Base-by-base conservation (phyloP, 2,329 filamentous ascomycete species). In the Aureobasidium lini region DNA sequence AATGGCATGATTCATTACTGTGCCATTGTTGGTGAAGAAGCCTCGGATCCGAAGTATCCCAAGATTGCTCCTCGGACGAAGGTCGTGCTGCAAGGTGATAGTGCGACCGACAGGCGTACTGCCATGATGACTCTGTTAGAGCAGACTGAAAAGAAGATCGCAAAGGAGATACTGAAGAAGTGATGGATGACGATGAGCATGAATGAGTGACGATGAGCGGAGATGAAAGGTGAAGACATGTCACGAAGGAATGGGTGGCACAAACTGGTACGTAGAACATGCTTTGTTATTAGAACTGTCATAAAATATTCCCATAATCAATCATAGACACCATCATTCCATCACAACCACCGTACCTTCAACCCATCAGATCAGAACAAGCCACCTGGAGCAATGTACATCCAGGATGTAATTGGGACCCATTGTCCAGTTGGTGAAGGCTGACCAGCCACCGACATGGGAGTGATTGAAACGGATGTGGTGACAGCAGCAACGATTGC, bases 121-220 rank as follows among this genome's bases (percentile, higher is more conserved):
- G 62, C 62, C 16, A 63, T 65, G 62, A 63, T 65, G 63, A 63
- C 61, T 32, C 44, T 66, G 42, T 50, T 66, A 18, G 63, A 65
- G 18, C 64, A 66, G 42, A 63, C 64, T 11, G 65, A 66, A 48
- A 65, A 61, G 34, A 53, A 63, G 39, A 58, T 66, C 1, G 63
- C 64, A 6, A 66, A 62, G 46, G 63, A 65, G 36, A 57, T 66
- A 11, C 40, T 66, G 60, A 63, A 63, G 43, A 40, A 42, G 6
- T 47, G 48, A 60, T 15, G 43, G 6, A 36, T n/a, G 10, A 3
- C 15, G 23, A 23, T 3, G n/a, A 23, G 23, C 23, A 23, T 23
- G 23, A 3, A 23, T 3, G 23, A 23, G 23, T 23, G 4, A 23
- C 23, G 23, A 23, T 23, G 23, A 23, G 23, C 23, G 23, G 23